Evolutionary conservation across 2,329 filamentous ascomycete genomes (phyloP).

Genomic region (Aspergillus luchuensis): DNA sequence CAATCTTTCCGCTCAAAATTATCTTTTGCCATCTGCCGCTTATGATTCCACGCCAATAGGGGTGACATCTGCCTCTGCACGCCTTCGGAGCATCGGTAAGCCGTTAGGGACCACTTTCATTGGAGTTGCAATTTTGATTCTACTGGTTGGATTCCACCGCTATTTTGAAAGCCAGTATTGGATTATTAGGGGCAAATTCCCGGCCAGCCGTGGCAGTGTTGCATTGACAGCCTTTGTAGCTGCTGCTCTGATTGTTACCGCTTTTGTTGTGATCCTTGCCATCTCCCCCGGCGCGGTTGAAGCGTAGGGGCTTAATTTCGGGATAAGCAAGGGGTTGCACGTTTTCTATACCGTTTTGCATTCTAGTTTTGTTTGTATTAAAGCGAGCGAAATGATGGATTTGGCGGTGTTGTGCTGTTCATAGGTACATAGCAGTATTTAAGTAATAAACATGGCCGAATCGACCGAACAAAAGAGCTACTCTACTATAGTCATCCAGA

Average conservation of each 20-base stretch:
- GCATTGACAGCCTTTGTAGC: conserved; percentile 60
- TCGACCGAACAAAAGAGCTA: too few relatives aligned
- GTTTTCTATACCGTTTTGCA: too few relatives aligned
- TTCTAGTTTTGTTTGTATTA: too few relatives aligned
- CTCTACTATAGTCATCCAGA: too few relatives aligned
- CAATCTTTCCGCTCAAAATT: conserved; percentile 16
- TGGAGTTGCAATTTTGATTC: conserved; percentile 61
- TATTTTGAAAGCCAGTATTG: conserved; percentile 70
- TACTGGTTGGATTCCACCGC: conserved; percentile 64
- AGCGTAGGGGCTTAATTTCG: conserved; percentile 14
- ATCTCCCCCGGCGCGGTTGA: conserved; percentile 51
- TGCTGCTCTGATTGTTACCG: conserved; percentile 59
- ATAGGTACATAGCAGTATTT: too few relatives aligned
- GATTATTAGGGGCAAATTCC: conserved; percentile 67
- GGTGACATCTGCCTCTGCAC: conserved; percentile 20
- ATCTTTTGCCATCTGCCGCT: conserved; percentile 20
- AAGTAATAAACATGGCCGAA: too few relatives aligned
- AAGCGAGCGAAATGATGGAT: too few relatives aligned
- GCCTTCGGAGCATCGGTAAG: conserved; percentile 58
- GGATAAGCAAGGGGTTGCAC: too few relatives aligned
- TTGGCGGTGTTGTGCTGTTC: too few relatives aligned
- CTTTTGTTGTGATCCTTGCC: conserved; percentile 61
- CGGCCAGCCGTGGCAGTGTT: conserved; percentile 64
- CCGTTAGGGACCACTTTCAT: conserved; percentile 67
- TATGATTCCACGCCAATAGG: conserved; percentile 23